Percentiles rank a stretch among this genome's conserved stretches.
Conservation (phyloP, 2,329 filamentous ascomycete species). For the Chlorencoelia australis region DNA sequence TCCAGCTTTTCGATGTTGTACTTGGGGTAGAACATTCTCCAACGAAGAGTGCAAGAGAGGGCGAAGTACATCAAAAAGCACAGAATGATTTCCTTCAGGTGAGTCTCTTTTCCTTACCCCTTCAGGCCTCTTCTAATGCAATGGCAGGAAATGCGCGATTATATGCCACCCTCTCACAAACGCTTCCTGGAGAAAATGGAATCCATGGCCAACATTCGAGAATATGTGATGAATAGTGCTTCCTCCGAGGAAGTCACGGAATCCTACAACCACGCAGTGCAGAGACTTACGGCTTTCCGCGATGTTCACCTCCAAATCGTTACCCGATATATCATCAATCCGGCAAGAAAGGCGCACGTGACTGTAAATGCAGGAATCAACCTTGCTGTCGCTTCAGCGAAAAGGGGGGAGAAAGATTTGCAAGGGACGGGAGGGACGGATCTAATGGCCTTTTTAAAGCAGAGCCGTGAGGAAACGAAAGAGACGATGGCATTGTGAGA, state of each 20-base stretch:
- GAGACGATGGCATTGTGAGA: no score
- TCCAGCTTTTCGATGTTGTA: conserved; percentile 86
- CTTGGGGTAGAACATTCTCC: conserved; percentile 68
- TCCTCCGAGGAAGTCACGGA: conserved; percentile 36
- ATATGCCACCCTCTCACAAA: conserved; percentile 82
- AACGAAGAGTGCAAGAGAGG: conserved; percentile 25
- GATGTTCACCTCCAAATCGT: conserved; percentile 88
- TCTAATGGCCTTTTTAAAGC: conserved; percentile 80
- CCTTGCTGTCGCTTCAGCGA: conserved; percentile 23
- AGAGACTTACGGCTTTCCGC: conserved; percentile 65
- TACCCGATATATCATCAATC: conserved; percentile 79
- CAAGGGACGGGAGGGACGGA: conserved; percentile 82
- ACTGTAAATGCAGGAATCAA: conserved; percentile 36
- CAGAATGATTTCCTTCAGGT: conserved; percentile 19
- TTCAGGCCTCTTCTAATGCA: neutral
- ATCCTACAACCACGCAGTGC: conserved; percentile 64
- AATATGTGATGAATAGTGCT: conserved; percentile 46
- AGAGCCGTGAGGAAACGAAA: conserved; percentile 77
- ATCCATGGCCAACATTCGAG: conserved; percentile 62
- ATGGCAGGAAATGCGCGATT: conserved; percentile 60
- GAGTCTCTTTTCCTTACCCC: neutral
- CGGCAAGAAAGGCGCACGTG: conserved; percentile 41
- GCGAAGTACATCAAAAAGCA: conserved; percentile 9
- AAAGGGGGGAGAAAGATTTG: conserved; percentile 32
- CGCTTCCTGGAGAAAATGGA: conserved; percentile 66